phyloP scores from a whole-genome alignment of 2,329 filamentous ascomycete species.

The Parafenestella ontariensis region DNA sequence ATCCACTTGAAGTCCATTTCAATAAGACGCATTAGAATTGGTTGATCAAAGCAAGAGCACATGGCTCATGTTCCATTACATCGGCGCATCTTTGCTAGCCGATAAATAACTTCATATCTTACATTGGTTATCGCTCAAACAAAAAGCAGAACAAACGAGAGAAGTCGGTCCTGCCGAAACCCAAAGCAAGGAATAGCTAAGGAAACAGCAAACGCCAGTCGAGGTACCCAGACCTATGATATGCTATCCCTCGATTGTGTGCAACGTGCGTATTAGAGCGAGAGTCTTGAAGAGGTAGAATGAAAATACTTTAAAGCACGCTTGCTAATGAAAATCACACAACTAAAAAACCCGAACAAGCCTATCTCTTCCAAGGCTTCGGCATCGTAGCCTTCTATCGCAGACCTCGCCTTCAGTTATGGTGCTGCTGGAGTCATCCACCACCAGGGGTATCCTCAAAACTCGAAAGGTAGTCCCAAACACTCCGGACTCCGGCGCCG shows the following conservation, averaged over 20 bases:
- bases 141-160: slow-evolving; percentile 1
- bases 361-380: neutral
- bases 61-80: neutral
- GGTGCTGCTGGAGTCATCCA: neutral
- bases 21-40: neutral
- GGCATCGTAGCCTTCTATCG: neutral
- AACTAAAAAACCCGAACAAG: slow-evolving; percentile 8
- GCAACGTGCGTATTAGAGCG: slow-evolving; percentile 32
- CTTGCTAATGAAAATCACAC: slow-evolving; percentile 1
- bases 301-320: neutral
- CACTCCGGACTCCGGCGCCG: slow-evolving; percentile 33
- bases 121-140: slow-evolving; percentile 16
- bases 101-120: slow-evolving; percentile 3
- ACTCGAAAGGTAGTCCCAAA: slow-evolving; percentile 24
- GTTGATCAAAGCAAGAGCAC: neutral
- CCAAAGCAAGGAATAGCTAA: neutral
- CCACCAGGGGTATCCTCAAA: slow-evolving; percentile 37
- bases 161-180: slow-evolving; percentile 13
- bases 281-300: slow-evolving; percentile 22
- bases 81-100: neutral
- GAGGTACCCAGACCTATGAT: slow-evolving; percentile 24
- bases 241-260: slow-evolving; percentile 5
- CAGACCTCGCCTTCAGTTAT: neutral
- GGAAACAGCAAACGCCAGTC: slow-evolving; percentile 4
- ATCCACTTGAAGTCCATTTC: neutral